These are phyloP conservation scores for Pyropia yezoensis DNA, from an alignment of 23 red algal species.

Conservation along the genomic window DNA sequence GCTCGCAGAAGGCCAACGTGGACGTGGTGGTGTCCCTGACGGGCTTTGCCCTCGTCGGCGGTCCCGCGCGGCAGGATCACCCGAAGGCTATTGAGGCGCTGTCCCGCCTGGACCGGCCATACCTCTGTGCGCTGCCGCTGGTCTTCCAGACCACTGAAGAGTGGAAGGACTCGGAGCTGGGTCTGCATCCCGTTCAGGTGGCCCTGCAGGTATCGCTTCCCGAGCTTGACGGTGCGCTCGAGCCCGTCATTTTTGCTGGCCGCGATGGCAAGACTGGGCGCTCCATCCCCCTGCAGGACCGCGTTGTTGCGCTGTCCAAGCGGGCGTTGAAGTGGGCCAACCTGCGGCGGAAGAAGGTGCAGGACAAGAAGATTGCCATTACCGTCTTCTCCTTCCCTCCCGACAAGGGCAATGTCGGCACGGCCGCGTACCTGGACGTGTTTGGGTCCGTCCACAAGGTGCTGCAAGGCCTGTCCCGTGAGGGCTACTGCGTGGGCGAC, in stretches of 20 bases:
- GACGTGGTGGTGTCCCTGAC: slow-evolving; percentile 91
- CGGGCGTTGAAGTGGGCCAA: slow-evolving; percentile 94
- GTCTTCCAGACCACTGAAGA: slow-evolving; percentile 98
- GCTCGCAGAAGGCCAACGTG: slow-evolving; percentile 53
- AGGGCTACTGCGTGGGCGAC: slow-evolving; percentile 83
- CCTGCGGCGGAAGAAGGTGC: slow-evolving; percentile 49
- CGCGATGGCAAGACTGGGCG: slow-evolving; percentile 91
- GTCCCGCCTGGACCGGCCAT: slow-evolving; percentile 78
- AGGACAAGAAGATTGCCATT: slow-evolving; percentile 93
- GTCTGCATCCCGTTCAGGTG: slow-evolving; percentile 97
- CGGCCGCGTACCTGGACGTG: slow-evolving; percentile 95
- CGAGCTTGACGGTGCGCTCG: slow-evolving; percentile 96
- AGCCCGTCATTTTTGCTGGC: slow-evolving; percentile 92
- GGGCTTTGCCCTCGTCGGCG: slow-evolving; percentile 97
- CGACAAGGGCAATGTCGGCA: slow-evolving; percentile 99
- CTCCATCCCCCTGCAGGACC: slow-evolving; percentile 92
- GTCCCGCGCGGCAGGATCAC: slow-evolving; percentile 94
- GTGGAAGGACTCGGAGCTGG: slow-evolving; percentile 86
- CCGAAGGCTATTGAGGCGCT: slow-evolving; percentile 83
- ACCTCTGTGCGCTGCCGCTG: slow-evolving; percentile 90
- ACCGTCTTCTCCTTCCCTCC: slow-evolving; percentile 98
- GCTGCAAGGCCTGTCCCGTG: slow-evolving; percentile 39
- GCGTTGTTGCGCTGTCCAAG: slow-evolving; percentile 54
- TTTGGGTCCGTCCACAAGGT: slow-evolving; percentile 89
- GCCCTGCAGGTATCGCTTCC: slow-evolving; percentile 93